Percentiles rank a stretch among this genome's conserved stretches.
phyloP scores from a whole-genome alignment of 108 stramenopile species.

The Skeletonema grethae region DNA sequence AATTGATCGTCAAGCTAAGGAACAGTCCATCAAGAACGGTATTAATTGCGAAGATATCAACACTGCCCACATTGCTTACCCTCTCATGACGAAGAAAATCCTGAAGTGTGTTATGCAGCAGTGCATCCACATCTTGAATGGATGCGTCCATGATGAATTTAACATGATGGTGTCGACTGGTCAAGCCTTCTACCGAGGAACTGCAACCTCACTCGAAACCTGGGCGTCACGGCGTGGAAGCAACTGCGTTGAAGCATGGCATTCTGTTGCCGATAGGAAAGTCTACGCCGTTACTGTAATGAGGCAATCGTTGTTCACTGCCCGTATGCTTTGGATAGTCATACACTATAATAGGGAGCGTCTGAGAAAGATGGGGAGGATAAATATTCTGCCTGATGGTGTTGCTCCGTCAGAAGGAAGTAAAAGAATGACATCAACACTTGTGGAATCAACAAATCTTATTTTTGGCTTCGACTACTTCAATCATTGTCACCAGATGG shows the following conservation, averaged over 20 bases:
- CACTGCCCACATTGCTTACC: slow-evolving; percentile 14
- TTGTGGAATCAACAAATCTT: no score
- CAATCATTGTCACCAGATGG: no score
- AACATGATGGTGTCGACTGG: not conserved
- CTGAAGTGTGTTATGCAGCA: not conserved
- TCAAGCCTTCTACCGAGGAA: not conserved
- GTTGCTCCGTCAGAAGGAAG: no score
- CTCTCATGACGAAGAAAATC: slow-evolving; percentile 20
- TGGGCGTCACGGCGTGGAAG: not conserved
- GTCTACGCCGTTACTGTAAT: no score
- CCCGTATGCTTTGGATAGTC: no score
- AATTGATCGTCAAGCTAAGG: not conserved
- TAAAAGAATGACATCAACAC: no score
- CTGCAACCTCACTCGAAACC: not conserved
- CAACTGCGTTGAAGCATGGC: not conserved
- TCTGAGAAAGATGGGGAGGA: no score
- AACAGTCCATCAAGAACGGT: not conserved
- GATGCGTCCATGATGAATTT: slow-evolving; percentile 4
- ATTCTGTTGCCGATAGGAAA: not conserved
- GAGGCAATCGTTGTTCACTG: no score
- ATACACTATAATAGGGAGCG: no score
- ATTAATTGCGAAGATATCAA: not conserved
- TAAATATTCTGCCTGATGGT: no score
- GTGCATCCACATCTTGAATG: slow-evolving; percentile 21
- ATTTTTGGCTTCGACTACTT: no score